Conservation (phyloP, 2,329 filamentous ascomycete species). For the Colletotrichum siamense region DNA sequence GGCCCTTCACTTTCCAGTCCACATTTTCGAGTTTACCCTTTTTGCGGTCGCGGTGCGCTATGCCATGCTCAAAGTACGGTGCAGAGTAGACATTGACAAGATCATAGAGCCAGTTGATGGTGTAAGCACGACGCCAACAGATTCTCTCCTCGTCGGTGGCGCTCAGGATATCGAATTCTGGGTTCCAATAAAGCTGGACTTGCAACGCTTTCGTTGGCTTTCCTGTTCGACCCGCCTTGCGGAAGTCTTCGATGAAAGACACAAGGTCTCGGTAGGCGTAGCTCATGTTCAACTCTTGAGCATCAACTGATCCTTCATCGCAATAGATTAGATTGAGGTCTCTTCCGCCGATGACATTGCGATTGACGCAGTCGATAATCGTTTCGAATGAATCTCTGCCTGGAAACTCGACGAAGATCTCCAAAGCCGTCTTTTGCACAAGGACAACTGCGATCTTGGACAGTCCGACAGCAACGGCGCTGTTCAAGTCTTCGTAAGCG, state of each 20-base stretch:
- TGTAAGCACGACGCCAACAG: slow-evolving; percentile 52
- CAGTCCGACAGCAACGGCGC: slow-evolving; percentile 47
- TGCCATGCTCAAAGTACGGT: slow-evolving; percentile 16
- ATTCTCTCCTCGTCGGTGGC: slow-evolving; percentile 43
- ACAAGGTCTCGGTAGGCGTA: slow-evolving; percentile 47
- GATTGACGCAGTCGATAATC: slow-evolving; percentile 44
- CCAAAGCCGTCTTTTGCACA: slow-evolving; percentile 40
- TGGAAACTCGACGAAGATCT: slow-evolving; percentile 51
- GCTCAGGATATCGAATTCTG: slow-evolving; percentile 38
- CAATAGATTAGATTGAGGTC: slow-evolving; percentile 9
- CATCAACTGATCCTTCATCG: slow-evolving; percentile 31
- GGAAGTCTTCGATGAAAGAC: slow-evolving; percentile 51
- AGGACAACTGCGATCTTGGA: slow-evolving; percentile 47
- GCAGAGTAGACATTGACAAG: slow-evolving; percentile 50
- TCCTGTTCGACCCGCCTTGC: slow-evolving; percentile 43
- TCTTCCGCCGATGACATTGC: slow-evolving; percentile 35
- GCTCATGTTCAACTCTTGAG: slow-evolving; percentile 48
- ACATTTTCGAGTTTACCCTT: neutral
- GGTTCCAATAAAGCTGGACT: slow-evolving; percentile 46
- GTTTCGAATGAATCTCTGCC: slow-evolving; percentile 48
- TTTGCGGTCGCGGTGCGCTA: neutral
- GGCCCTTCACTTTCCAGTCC: slow-evolving; percentile 36
- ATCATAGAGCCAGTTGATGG: slow-evolving; percentile 58
- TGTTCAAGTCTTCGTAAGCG: slow-evolving; percentile 48
- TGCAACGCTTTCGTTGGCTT: slow-evolving; percentile 51